phyloP scores from a whole-genome alignment of 2,329 filamentous ascomycete species.

The Pestalotiopsis sp. region DNA sequence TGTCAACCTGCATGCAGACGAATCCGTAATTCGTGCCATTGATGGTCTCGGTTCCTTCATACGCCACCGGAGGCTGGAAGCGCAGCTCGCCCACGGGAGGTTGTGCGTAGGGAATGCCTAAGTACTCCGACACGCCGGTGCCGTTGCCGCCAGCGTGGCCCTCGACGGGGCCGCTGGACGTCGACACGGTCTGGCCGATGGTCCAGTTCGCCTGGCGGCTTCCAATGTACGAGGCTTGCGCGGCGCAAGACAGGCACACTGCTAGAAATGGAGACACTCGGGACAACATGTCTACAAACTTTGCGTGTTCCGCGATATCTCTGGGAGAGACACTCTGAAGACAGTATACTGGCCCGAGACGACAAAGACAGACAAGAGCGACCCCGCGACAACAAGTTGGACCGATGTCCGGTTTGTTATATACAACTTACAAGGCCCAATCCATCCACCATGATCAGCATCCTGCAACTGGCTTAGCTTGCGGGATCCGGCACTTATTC shows the following conservation, averaged over 20 bases:
- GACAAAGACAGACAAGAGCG: too few species aligned
- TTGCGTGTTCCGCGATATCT: too few species aligned
- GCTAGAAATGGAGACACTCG: neutral
- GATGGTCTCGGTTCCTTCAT: neutral
- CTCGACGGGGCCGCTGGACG: conserved; percentile 1
- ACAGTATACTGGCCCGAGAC: too few species aligned
- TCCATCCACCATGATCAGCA: neutral
- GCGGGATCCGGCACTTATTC: neutral
- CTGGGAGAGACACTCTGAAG: too few species aligned
- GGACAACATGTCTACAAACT: neutral
- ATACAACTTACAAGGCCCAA: neutral
- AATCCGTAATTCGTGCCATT: conserved; percentile 8
- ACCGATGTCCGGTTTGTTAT: neutral
- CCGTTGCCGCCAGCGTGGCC: neutral
- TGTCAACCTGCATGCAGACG: conserved; percentile 4
- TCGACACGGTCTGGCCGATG: conserved; percentile 4
- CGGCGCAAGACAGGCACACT: neutral
- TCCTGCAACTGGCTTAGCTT: neutral
- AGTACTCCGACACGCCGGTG: conserved; percentile 5
- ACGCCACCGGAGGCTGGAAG: conserved; percentile 15
- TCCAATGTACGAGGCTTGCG: neutral
- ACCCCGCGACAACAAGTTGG: too few species aligned
- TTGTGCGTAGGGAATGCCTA: conserved; percentile 20
- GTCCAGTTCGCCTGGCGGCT: neutral
- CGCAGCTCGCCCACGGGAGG: conserved; percentile 16